phyloP scores from a whole-genome alignment of 768 basidiomycete genomes.

The Gloeopeniophorella convolvens region DNA sequence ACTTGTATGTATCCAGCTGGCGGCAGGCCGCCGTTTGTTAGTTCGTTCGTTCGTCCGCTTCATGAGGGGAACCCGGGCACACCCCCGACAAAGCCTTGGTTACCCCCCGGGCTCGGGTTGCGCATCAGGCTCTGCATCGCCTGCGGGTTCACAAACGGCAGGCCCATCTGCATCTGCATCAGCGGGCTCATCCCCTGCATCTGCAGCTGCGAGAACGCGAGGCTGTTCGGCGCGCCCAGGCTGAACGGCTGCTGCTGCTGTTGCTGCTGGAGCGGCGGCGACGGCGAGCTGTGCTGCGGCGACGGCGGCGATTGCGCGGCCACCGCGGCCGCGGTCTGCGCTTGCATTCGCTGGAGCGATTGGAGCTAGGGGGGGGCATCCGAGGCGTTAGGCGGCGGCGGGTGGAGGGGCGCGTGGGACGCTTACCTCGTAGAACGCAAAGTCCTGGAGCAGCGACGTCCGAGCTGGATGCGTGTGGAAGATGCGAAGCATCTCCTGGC shows the following conservation, averaged over 20 bases:
- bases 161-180: slow-evolving; percentile 52
- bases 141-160: slow-evolving; percentile 53
- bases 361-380: slow-evolving; percentile 27
- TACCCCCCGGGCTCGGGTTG: slow-evolving; percentile 63
- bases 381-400: not conserved
- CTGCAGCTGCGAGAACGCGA: slow-evolving; percentile 42
- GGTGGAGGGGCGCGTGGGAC: not conserved
- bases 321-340: slow-evolving; percentile 29
- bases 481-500: slow-evolving; percentile 93
- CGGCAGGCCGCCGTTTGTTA: not conserved
- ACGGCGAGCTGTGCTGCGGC: slow-evolving; percentile 27
- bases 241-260: slow-evolving; percentile 44
- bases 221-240: slow-evolving; percentile 45
- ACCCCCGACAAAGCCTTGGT: slow-evolving; percentile 28
- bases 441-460: slow-evolving; percentile 90
- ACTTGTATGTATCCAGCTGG: slow-evolving; percentile 11
- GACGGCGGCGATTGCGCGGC: slow-evolving; percentile 28
- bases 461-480: slow-evolving; percentile 90
- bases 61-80: slow-evolving; percentile 18
- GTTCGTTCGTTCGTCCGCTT: slow-evolving; percentile 13
- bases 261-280: slow-evolving; percentile 37
- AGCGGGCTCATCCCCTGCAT: slow-evolving; percentile 56
- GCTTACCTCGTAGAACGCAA: slow-evolving; percentile 82
- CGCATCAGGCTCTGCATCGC: slow-evolving; percentile 88
- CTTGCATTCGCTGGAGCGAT: slow-evolving; percentile 74